Evolutionary conservation across 2,329 filamentous ascomycete genomes (phyloP).

Genomic region (Elsinoe necatrix): DNA sequence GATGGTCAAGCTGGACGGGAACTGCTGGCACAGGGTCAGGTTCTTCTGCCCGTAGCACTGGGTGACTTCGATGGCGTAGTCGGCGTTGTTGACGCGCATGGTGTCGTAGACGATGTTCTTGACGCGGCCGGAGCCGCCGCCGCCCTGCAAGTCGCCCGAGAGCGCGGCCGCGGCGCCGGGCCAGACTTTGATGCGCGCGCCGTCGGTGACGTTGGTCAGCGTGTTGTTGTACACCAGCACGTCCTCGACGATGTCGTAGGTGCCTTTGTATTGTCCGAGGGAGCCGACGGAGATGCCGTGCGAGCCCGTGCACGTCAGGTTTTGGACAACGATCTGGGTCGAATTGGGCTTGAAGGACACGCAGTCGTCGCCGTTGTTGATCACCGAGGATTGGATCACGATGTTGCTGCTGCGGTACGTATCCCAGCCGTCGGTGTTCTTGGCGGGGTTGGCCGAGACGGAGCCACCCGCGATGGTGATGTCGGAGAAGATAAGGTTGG

Average conservation of each 20-base stretch:
- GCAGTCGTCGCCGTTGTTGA: constrained; percentile 61
- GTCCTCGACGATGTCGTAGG: constrained; percentile 60
- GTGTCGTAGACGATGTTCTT: constrained; percentile 59
- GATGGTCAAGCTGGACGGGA: constrained; percentile 49
- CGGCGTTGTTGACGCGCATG: constrained; percentile 53
- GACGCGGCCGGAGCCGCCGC: constrained; percentile 55
- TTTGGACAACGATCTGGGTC: constrained; percentile 60
- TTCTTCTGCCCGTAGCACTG: constrained; percentile 59
- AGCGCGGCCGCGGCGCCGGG: constrained; percentile 49
- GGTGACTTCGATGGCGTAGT: constrained; percentile 57
- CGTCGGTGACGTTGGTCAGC: constrained; percentile 44
- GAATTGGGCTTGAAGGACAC: constrained; percentile 68
- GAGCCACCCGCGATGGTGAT: constrained; percentile 52
- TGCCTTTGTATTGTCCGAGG: constrained; percentile 56
- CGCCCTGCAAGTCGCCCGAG: constrained; percentile 54
- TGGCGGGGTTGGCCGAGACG: constrained; percentile 46
- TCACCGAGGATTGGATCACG: constrained; percentile 57
- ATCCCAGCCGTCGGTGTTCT: constrained; percentile 54
- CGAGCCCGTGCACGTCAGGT: constrained; percentile 58
- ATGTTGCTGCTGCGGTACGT: constrained; percentile 54
- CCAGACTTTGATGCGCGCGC: constrained; percentile 68
- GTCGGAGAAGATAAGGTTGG: constrained; percentile 54
- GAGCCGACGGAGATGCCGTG: constrained; percentile 68
- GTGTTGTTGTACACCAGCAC: constrained; percentile 41
- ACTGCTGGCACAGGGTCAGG: constrained; percentile 51